Evolutionary conservation across 345 rosid species (phyloP), one percentile per base, ranked within the genome.

Genomic region (Hirschfeldia incana): DNA sequence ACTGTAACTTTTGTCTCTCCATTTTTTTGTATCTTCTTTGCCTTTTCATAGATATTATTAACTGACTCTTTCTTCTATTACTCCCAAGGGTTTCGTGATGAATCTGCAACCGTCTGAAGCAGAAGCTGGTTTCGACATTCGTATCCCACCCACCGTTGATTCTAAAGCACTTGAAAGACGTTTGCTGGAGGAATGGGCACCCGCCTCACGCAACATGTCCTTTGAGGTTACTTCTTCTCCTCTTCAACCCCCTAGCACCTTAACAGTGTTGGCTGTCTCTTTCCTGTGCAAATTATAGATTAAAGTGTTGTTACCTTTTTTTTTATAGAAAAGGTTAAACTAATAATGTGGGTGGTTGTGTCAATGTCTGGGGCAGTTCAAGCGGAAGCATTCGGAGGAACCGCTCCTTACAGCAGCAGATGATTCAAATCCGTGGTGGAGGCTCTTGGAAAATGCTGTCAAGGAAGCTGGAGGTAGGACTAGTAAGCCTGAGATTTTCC

Each of bases 361-460:
- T 29, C 32, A 29, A 29, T 29, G 32, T 29, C 42, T 36, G 42
- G 8, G 42, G 42, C 42, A 36, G 44, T 39, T 39, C 44, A 39
- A 39, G 44, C 44, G 44, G 44, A 39, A 39, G 44, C 44, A 39
- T 39, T 39, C 44, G 44, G 12, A 11, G 44, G 44, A 77, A 79
- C 91, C 88, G 42, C 26, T 82, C 29, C 29, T 88, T n/a, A 93
- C 98, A 39, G 90, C 86, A 68, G 81, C 85, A 2, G 92, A 89
- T 83, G 81, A 77, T 69, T 88, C 97, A 46, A 95, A 89, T 69
- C 96, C 91, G 1, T 93, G 99, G 98, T 93, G 98, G 98, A 61
- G 44, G 12, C 84, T 95, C 76, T 82, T 93, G 39, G 94, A 88
- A 83, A 91, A 87, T 74, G 97, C 97, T 26, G 83, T 95, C 28